These are phyloP conservation scores for Trichoderma afroharzianum DNA, from an alignment of 2,329 filamentous ascomycete species.

Conservation along the genomic window DNA sequence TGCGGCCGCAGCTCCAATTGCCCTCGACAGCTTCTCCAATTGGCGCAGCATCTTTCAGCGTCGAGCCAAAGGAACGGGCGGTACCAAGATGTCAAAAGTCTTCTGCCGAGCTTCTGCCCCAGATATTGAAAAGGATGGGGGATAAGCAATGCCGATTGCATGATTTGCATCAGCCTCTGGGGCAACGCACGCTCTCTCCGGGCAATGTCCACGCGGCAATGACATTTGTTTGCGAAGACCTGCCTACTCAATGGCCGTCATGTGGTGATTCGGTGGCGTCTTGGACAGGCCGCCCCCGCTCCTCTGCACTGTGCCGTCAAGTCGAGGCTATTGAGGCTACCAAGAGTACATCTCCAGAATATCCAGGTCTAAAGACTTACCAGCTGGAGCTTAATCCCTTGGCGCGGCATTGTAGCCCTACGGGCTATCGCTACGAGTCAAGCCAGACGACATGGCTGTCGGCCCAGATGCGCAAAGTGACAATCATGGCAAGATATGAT, in stretches of 20 bases:
- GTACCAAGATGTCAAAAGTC: neutral
- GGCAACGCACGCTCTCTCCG: neutral
- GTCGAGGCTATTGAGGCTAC: slow-evolving; percentile 11
- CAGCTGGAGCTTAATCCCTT: slow-evolving; percentile 8
- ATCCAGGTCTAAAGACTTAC: neutral
- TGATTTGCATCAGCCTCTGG: slow-evolving; percentile 8
- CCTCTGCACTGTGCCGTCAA: slow-evolving; percentile 12
- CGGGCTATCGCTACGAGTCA: neutral
- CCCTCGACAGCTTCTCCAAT: neutral
- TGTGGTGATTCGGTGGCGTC: slow-evolving; percentile 16
- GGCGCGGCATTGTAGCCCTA: slow-evolving; percentile 5
- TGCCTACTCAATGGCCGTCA: slow-evolving; percentile 6
- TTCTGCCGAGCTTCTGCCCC: neutral
- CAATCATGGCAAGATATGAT: neutral
- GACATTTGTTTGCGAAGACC: slow-evolving; percentile 1
- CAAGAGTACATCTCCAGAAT: neutral
- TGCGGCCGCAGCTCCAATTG: neutral
- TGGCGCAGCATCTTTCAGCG: neutral
- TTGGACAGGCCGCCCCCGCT: neutral
- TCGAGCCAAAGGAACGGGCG: neutral
- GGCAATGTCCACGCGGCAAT: slow-evolving; percentile 9
- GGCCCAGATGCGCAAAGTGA: neutral
- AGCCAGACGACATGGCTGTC: neutral
- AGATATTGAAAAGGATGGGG: neutral
- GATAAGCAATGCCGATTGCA: neutral